Evolutionary conservation across 345 rosid species (phyloP).

Genomic region (Salix brachista): DNA sequence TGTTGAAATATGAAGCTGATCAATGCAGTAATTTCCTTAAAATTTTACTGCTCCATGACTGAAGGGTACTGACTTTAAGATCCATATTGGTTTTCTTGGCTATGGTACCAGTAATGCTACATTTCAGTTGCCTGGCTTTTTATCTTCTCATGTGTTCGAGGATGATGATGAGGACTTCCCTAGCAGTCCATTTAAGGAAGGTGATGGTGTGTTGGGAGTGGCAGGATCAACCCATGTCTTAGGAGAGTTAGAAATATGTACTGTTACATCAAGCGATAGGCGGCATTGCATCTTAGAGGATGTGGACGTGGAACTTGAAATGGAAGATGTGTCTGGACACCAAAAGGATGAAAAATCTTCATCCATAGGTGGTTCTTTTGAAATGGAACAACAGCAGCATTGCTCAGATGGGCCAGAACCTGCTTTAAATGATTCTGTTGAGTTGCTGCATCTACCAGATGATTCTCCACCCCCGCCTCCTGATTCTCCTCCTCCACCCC

Average conservation of each 20-base stretch:
- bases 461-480: slow-evolving; percentile 70
- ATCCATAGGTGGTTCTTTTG: slow-evolving; percentile 20
- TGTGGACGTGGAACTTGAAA: slow-evolving; percentile 79
- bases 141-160: slow-evolving; percentile 56
- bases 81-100: slow-evolving; percentile 11
- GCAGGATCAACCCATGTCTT: slow-evolving; percentile 35
- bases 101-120: slow-evolving; percentile 65
- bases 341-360: slow-evolving; percentile 50
- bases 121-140: slow-evolving; percentile 76
- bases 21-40: neutral
- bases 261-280: slow-evolving; percentile 51
- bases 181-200: slow-evolving; percentile 36
- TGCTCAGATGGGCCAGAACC: slow-evolving; percentile 33
- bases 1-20: neutral
- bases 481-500: slow-evolving; percentile 69
- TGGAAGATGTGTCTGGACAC: slow-evolving; percentile 79
- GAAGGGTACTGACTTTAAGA: slow-evolving; percentile 9
- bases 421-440: slow-evolving; percentile 28
- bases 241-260: slow-evolving; percentile 42
- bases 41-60: neutral
- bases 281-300: slow-evolving; percentile 71
- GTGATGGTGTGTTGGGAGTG: slow-evolving; percentile 30
- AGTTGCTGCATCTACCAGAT: slow-evolving; percentile 39
- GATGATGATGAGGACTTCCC: slow-evolving; percentile 55
- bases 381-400: slow-evolving; percentile 33